Conservation (phyloP, 2,329 filamentous ascomycete species). For the Fusarium agapanthi region DNA sequence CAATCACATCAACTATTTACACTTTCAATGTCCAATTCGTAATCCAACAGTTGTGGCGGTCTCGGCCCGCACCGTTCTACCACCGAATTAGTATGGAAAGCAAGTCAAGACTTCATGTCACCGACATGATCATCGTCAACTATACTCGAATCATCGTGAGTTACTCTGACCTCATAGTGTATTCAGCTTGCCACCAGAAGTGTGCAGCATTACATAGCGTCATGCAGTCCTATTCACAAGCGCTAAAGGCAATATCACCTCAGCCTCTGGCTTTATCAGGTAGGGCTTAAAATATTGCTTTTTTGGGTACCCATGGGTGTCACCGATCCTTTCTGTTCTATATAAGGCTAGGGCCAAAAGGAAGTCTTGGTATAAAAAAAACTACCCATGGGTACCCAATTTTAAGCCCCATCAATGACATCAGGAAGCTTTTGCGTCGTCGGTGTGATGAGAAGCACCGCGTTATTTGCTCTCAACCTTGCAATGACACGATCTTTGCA, state of each 20-base stretch:
- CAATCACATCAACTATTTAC: not conserved
- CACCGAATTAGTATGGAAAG: not conserved
- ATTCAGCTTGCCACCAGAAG: not conserved
- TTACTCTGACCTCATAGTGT: rapidly evolving
- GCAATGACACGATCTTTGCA: not conserved
- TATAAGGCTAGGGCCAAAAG: too few relatives aligned
- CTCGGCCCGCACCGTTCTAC: not conserved
- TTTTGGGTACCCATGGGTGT: too few relatives aligned
- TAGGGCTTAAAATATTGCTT: too few relatives aligned
- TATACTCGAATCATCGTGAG: too few relatives aligned
- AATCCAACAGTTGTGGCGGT: not conserved
- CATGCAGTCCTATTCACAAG: not conserved
- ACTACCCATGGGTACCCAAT: too few relatives aligned
- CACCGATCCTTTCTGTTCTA: too few relatives aligned
- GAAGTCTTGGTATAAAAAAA: too few relatives aligned
- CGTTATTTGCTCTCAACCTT: not conserved
- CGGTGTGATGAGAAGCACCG: not conserved
- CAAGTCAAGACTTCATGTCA: not conserved
- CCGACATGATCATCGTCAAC: not conserved
- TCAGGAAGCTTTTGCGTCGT: not conserved
- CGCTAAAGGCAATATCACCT: not conserved
- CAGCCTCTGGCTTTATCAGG: not conserved
- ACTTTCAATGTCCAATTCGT: not conserved
- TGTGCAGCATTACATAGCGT: not conserved
- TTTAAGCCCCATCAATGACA: too few relatives aligned